A percentile compares a stretch with the other conserved stretches of the same genome.
Conservation (phyloP, 2,329 filamentous ascomycete species). For the Fonsecaea erecta region DNA sequence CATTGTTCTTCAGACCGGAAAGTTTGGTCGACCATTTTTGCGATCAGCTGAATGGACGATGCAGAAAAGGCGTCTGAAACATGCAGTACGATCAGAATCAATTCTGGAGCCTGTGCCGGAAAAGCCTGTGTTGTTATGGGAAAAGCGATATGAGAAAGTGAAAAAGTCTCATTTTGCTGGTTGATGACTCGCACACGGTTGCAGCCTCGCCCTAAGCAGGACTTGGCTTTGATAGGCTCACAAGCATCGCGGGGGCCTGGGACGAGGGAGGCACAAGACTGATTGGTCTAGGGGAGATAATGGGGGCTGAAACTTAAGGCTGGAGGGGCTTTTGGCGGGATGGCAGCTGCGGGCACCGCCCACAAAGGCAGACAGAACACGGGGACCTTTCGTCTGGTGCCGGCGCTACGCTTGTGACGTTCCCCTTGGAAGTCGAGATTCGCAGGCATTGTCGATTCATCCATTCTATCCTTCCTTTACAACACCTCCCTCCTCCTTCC, state of each 20-base stretch:
- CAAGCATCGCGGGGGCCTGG: background rate
- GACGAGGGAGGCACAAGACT: background rate
- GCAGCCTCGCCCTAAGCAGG: background rate
- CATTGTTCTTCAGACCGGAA: slow-evolving; percentile 65
- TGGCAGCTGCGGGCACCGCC: background rate
- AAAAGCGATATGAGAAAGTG: background rate
- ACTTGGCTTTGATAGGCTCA: background rate
- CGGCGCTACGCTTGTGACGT: slow-evolving; percentile 2
- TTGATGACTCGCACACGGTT: slow-evolving; percentile 2
- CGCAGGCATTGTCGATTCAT: slow-evolving; percentile 7
- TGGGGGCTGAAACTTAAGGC: background rate
- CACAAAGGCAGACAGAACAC: background rate
- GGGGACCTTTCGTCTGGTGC: background rate
- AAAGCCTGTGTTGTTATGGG: background rate
- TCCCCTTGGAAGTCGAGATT: background rate
- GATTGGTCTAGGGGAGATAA: background rate
- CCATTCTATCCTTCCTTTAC: background rate
- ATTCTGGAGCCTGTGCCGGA: slow-evolving; percentile 13
- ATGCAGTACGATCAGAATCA: background rate
- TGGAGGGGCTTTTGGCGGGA: slow-evolving; percentile 7
- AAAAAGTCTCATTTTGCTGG: background rate
- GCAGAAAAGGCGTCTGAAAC: background rate
- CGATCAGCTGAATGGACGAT: background rate
- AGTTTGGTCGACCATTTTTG: slow-evolving; percentile 30
- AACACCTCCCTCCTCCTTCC: background rate